Base-by-base conservation (phyloP, 2,329 filamentous ascomycete genomes). In the Cercospora sojina region DNA sequence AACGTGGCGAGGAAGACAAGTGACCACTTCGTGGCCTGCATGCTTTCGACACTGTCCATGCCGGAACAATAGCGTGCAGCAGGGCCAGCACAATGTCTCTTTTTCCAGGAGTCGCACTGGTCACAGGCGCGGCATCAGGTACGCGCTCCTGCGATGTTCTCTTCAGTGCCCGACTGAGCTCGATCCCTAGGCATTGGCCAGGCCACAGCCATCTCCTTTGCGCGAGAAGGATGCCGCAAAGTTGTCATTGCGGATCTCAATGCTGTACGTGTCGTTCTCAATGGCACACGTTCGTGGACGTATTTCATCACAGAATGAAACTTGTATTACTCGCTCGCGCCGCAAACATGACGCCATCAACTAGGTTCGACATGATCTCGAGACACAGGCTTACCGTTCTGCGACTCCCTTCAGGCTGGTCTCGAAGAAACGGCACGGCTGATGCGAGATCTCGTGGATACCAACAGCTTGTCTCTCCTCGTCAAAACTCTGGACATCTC, bases 131-230 rank as follows among this genome's bases (percentile, higher is more conserved):
- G 2, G 75, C 74, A 12, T 76, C 74, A 23, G 75, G 75, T 76
- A 65, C 43, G 71, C 27, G 35, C 9, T 6, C 29, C 35, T 47
- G 27, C 16, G 12, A 53, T 56, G n/a, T 10, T 10, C 31, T 58
- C 38, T 31, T 60, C 43, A 13, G 25, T 56, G 10, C 12, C 18
- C 23, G 27, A 49, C 47, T 71, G 68, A 55, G 23, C 20, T 56
- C 47, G 25, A 32, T n/a, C 27, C 27, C 10, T 25, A 82, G 81
- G 80, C 16, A 83, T 83, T 63, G 81, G 81, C 10, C 77, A 79
- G 43, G 79, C 79, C 49, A 78, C 78, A 16, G 80, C 82, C 18
- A 68, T 80, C 16, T 79, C 82, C 0, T 83, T 84, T 68, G 80
- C 79, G 1, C 72, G 69, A 8, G 81, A 83, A 72, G 82, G 82